A percentile compares a stretch with the other conserved stretches of the same genome.
Conservation (phyloP, 345 rosid genomes). For the Salix viminalis region DNA sequence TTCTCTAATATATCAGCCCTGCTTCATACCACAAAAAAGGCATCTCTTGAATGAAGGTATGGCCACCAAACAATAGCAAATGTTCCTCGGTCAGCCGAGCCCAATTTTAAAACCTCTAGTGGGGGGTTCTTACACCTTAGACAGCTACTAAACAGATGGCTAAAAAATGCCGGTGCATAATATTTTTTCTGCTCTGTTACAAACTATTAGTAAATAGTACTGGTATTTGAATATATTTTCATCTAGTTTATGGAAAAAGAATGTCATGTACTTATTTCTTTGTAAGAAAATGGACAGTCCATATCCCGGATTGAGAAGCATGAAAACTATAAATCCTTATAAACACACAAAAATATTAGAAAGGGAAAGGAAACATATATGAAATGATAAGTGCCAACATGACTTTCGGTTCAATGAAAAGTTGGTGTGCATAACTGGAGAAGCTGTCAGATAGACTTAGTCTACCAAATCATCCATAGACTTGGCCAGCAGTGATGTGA, state of each 20-base stretch:
- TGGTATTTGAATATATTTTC: neutral
- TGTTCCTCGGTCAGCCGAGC: slow-evolving; percentile 58
- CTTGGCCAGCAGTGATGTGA: neutral
- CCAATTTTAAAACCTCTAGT: slow-evolving; percentile 61
- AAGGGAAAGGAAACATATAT: neutral
- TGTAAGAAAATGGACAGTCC: neutral
- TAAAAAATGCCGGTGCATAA: slow-evolving; percentile 85
- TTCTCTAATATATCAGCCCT: neutral
- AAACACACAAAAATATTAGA: neutral
- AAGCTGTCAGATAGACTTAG: neutral
- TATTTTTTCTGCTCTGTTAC: slow-evolving; percentile 7
- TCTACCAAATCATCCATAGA: neutral
- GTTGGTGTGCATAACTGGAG: neutral
- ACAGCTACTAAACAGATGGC: slow-evolving; percentile 84
- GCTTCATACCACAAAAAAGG: slow-evolving; percentile 54
- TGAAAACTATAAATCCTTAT: neutral
- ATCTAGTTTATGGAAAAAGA: neutral
- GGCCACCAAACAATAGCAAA: slow-evolving; percentile 93
- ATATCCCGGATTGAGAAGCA: neutral
- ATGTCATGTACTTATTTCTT: neutral
- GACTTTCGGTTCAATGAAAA: neutral
- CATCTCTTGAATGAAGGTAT: slow-evolving; percentile 60
- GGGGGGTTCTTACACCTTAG: slow-evolving; percentile 53
- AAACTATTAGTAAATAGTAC: neutral
- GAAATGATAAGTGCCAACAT: neutral